Evolutionary conservation across 2,329 filamentous ascomycete genomes (phyloP), one percentile per base, ranked within the genome.

Genomic region (Thielaviopsis cerberus): DNA sequence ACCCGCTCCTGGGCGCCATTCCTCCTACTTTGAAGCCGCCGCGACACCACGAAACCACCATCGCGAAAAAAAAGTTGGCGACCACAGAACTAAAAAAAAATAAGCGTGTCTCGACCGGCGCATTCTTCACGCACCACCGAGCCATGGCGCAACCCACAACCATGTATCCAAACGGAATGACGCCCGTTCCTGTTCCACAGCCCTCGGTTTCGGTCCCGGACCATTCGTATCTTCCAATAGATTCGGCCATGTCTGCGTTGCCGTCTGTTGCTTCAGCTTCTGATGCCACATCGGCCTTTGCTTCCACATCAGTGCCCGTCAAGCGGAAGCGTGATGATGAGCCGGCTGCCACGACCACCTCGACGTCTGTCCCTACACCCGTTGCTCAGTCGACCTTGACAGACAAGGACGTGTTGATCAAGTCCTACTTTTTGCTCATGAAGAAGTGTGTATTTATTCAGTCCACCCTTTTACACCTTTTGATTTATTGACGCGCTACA

Each of bases 261-360:
- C 26, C 51, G 20, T 27, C 66, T 11, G 56, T 59, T 45, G 53
- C 63, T 41, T 59, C 51, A 15, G 53, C 17, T 54, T 17, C 54
- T 48, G 54, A 17, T 52, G 27, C 45, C 26, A 61, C 45, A 63
- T 68, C 41, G 63, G 66, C 60, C 64, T 64, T 51, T 67, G 67
- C 56, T 64, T 68, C 55, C 65, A 17, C 41, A 22, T 51, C 66
- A 57, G 64, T 71, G 34, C 67, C 73, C 25, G 70, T 70, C 59
- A 82, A 82, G 71, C 73, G 79, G 67, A 82, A 82, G 71, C 79
- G 79, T 73, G 77, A 80, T 64, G 68, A 69, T 54, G 70, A 66
- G 60, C 72, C 74, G 63, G 64, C 62, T 59, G 66, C 68, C 23
- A 65, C 65, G 25, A 66, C 65, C 20, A 63, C 63, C 60, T 68